Conservation (phyloP, 2,329 filamentous ascomycete species). For the Fusarium compactum region DNA sequence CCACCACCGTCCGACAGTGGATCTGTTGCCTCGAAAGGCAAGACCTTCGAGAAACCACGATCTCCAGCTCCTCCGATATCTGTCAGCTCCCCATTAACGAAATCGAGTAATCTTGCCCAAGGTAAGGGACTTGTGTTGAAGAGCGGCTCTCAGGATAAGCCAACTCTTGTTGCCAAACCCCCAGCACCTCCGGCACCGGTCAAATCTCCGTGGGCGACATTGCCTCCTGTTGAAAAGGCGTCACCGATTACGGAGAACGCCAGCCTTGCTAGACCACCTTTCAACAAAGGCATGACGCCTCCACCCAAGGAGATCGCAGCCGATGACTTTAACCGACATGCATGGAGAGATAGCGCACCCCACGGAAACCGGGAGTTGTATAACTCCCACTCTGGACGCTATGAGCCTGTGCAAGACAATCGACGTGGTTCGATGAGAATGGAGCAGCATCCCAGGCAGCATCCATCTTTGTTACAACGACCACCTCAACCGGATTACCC, state of each 20-base stretch:
- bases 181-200: constrained; percentile 74
- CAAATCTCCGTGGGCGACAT: constrained; percentile 91
- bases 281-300: constrained; percentile 65
- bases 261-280: constrained; percentile 59
- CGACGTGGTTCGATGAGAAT: constrained; percentile 77
- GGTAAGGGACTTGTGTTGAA: constrained; percentile 75
- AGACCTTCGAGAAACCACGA: constrained; percentile 57
- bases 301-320: constrained; percentile 83
- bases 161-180: constrained; percentile 79
- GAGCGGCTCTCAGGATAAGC: constrained; percentile 73
- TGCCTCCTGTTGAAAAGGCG: constrained; percentile 87
- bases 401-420: constrained; percentile 83
- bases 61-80: constrained; percentile 56
- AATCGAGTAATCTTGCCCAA: constrained; percentile 61
- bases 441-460: constrained; percentile 76
- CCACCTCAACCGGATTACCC: constrained; percentile 73
- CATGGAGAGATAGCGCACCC: constrained; percentile 78
- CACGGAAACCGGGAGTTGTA: constrained; percentile 81
- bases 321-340: constrained; percentile 89
- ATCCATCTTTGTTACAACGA: constrained; percentile 79
- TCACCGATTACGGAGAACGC: constrained; percentile 74
- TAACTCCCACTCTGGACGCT: constrained; percentile 94
- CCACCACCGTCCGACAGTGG: constrained; percentile 47
- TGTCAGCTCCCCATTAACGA: constrained; percentile 57
- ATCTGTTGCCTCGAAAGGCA: constrained; percentile 39